phyloP scores from a whole-genome alignment of 371 early-diverging fungal species.

The Lichtheimia ornata region DNA sequence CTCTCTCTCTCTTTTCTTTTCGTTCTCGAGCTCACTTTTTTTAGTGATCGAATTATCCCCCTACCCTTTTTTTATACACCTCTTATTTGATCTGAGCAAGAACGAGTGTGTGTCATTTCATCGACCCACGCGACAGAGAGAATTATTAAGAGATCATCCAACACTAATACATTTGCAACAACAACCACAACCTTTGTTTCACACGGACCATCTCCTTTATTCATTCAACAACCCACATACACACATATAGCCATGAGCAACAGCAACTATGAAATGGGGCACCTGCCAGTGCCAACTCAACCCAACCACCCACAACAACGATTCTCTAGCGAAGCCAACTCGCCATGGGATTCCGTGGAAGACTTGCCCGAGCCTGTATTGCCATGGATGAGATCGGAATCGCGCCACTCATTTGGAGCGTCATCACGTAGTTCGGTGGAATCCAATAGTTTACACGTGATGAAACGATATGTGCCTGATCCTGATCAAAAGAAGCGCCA shows the following conservation, averaged over 20 bases:
- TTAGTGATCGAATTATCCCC: no score
- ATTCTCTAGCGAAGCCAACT: slow-evolving; percentile 14
- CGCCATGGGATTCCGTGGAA: slow-evolving; percentile 21
- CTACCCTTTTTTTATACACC: no score
- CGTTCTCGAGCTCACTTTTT: no score
- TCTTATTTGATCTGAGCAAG: no score
- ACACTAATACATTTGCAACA: no score
- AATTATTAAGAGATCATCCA: no score
- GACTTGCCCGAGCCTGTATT: slow-evolving; percentile 37
- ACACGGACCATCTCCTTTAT: neutral
- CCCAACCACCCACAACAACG: slow-evolving; percentile 6
- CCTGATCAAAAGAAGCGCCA: slow-evolving; percentile 31
- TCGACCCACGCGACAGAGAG: no score
- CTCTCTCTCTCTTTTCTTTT: no score
- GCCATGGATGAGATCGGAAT: slow-evolving; percentile 43
- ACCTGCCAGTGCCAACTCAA: slow-evolving; percentile 14
- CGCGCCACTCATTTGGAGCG: slow-evolving; percentile 25
- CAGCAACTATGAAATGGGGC: slow-evolving; percentile 14
- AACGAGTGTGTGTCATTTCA: no score
- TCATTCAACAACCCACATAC: neutral
- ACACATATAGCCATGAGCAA: neutral
- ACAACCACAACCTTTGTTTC: no score
- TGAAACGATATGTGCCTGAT: slow-evolving; percentile 39
- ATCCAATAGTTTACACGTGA: slow-evolving; percentile 22
- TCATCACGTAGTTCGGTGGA: slow-evolving; percentile 11